Base-by-base conservation (phyloP, 2,329 filamentous ascomycete genomes). In the Neofusicoccum ribis region DNA sequence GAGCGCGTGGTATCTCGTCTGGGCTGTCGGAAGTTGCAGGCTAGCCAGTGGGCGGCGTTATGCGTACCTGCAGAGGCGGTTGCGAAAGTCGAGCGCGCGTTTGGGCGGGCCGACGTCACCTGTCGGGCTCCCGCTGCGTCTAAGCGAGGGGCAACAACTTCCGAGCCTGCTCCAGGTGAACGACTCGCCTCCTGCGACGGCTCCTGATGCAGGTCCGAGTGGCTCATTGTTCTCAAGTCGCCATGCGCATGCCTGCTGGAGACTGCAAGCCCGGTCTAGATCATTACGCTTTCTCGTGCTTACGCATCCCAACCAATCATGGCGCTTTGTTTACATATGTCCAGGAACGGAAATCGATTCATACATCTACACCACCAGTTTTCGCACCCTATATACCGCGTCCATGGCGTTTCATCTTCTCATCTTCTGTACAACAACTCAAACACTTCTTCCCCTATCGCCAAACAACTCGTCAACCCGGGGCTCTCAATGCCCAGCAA, bases 401-500 rank as follows among this genome's bases (percentile, higher is more conserved):
- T 31, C 6, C 27, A 31, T 31, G 6, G 6, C 27, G 27, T 1
- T 7, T 7, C 27, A 7, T 31, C 6, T 31, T 44, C 43, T 44
- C 23, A 46, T 46, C 52, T 76, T 44, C 70, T 63, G 72, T 88
- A 87, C 70, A 88, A 68, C 59, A 88, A 73, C 1, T 71, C 74
- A 69, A 86, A 79, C 9, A 97, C 93, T 81, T 86, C 85, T 73
- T 96, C 91, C 3, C 84, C 93, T 77, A 97, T 94, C 1, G 93
- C 93, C 79, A 98, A 79, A 70, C 85, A 88, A 76, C 91, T 95
- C 52, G 94, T 98, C 76, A 98, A 79, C 4, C 94, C 94, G 0
- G 94, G 94, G 77, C 92, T 96, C 82, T 98, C 94, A 70, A 97
- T 97, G 0, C 93, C 94, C 70, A 98, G 74, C 69, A 98, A 75